A percentile compares a stretch with the other conserved stretches of the same genome.
Conservation (phyloP, 768 basidiomycete genomes). For the Amanita jacksonii region DNA sequence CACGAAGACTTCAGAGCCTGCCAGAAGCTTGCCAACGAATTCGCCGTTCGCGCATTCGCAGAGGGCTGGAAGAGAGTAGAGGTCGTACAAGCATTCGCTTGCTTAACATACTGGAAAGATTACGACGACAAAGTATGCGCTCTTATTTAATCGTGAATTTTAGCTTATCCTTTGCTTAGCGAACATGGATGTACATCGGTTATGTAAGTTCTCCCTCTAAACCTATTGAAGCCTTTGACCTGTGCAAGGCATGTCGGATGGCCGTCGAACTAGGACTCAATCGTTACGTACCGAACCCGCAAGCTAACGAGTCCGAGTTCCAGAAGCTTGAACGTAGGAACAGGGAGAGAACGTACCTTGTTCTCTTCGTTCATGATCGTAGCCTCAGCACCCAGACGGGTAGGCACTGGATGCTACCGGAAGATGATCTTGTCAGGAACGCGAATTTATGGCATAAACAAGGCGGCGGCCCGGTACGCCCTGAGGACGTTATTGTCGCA, state of each 20-base stretch:
- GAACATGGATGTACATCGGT: constrained; percentile 84
- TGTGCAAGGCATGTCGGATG: constrained; percentile 70
- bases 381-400: constrained; percentile 83
- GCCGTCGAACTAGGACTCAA: constrained; percentile 78
- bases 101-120: constrained; percentile 85
- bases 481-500: constrained; percentile 74
- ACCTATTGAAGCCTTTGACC: constrained; percentile 9
- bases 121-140: constrained; percentile 68
- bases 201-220: constrained; percentile 41
- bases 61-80: constrained; percentile 77
- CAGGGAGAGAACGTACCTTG: constrained; percentile 78
- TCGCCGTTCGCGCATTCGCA: constrained; percentile 69
- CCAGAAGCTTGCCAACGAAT: constrained; percentile 63
- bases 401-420: constrained; percentile 81
- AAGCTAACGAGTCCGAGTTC: constrained; percentile 50
- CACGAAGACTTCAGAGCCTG: constrained; percentile 57
- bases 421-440: constrained; percentile 70
- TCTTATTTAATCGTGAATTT: constrained; percentile 8
- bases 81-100: constrained; percentile 83
- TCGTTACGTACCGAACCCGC: constrained; percentile 48
- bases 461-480: constrained; percentile 43
- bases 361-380: constrained; percentile 80
- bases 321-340: constrained; percentile 72
- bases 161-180: constrained; percentile 29
- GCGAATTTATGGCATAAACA: constrained; percentile 64